phyloP scores from a whole-genome alignment of 805 yeast species.

The Cephaloascus albidus region DNA sequence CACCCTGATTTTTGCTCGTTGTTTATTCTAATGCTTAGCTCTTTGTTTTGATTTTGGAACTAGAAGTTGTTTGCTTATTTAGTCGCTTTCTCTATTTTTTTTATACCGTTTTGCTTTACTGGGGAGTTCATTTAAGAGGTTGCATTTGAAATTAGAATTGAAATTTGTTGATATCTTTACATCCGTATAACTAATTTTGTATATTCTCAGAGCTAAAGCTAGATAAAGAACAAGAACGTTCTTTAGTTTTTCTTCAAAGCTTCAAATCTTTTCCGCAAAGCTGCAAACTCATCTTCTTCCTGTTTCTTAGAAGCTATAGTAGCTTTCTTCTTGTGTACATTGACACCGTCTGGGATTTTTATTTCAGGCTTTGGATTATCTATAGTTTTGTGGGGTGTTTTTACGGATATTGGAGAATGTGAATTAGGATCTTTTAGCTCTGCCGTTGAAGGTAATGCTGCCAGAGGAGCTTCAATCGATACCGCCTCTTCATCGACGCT shows the following conservation, averaged over 20 bases:
- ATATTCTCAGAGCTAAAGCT: too few species aligned
- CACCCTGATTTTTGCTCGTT: too few species aligned
- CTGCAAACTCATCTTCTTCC: constrained; percentile 47
- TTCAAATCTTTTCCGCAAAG: constrained; percentile 63
- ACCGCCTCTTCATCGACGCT: constrained; percentile 9
- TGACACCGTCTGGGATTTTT: constrained; percentile 29
- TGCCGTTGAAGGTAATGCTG: constrained; percentile 2
- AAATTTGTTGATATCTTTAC: too few species aligned
- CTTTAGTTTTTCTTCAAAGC: constrained; percentile 32
- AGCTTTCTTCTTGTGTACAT: constrained; percentile 15
- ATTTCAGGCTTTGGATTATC: constrained; percentile 27
- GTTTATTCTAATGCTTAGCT: too few species aligned
- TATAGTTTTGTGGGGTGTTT: constrained; percentile 30
- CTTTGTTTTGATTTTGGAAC: too few species aligned
- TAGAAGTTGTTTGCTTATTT: too few species aligned
- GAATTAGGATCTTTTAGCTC: constrained; percentile 3
- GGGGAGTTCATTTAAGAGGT: too few species aligned
- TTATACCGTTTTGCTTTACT: too few species aligned
- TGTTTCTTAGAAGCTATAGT: constrained; percentile 6
- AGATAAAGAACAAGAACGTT: too few species aligned
- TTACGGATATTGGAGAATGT: constrained; percentile 29
- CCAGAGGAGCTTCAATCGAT: constrained; percentile 1
- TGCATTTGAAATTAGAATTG: too few species aligned
- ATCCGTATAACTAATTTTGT: too few species aligned
- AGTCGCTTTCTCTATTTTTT: too few species aligned